phyloP scores from a whole-genome alignment of 2,329 filamentous ascomycete genomes.

The Scedosporium minutisporum region DNA sequence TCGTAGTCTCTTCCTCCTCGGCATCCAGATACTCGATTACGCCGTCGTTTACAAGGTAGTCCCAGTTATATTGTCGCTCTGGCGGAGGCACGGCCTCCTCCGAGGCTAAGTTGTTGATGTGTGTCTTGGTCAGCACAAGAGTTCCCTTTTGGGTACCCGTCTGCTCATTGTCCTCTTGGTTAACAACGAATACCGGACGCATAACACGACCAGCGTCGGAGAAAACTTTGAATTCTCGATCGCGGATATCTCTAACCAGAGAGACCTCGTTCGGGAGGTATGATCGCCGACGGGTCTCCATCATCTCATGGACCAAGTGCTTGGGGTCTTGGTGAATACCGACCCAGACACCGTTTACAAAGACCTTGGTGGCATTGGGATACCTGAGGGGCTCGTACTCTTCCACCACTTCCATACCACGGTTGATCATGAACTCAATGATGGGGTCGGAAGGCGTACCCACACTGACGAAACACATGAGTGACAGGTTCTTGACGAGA shows the following conservation, averaged over 20 bases:
- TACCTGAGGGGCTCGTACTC: constrained; percentile 83
- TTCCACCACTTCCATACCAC: constrained; percentile 93
- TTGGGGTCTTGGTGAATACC: constrained; percentile 86
- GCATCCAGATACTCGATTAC: constrained; percentile 95
- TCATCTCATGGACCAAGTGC: constrained; percentile 70
- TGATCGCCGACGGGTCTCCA: constrained; percentile 67
- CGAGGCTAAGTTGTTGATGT: constrained; percentile 64
- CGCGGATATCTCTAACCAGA: constrained; percentile 89
- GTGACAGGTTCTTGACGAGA: constrained; percentile 90
- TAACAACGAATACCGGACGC: constrained; percentile 85
- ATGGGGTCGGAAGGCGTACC: constrained; percentile 86
- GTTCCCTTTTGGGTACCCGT: constrained; percentile 50
- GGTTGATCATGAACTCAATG: constrained; percentile 88
- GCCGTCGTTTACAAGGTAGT: constrained; percentile 71
- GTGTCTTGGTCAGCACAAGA: constrained; percentile 75
- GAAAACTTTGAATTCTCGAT: constrained; percentile 97
- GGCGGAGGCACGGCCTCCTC: constrained; percentile 57
- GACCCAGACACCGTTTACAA: constrained; percentile 97
- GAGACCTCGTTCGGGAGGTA: constrained; percentile 89
- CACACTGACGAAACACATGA: constrained; percentile 98
- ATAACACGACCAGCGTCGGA: constrained; percentile 94
- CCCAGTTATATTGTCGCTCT: constrained; percentile 72
- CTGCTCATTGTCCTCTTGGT: constrained; percentile 72
- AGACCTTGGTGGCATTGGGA: constrained; percentile 92
- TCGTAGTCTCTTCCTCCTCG: constrained; percentile 95